phyloP scores from a whole-genome alignment of 2,329 filamentous ascomycete genomes.

The Aspergillus sojae region DNA sequence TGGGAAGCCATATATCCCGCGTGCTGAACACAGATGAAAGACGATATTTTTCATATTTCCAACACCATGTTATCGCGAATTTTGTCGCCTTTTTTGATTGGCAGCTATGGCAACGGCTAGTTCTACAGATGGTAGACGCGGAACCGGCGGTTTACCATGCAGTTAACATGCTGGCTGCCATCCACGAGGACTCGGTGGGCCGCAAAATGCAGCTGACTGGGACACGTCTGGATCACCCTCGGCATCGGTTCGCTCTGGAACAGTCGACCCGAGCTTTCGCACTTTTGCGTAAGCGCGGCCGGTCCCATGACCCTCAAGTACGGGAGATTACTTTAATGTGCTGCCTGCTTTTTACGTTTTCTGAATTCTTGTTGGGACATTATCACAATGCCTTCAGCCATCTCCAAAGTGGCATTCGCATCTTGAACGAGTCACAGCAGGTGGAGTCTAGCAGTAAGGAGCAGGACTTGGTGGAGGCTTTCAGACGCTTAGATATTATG shows the following conservation, averaged over 20 bases:
- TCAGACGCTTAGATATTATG: background rate
- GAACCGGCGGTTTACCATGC: conserved; percentile 11
- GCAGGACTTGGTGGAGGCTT: background rate
- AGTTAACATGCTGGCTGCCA: background rate
- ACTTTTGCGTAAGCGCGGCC: background rate
- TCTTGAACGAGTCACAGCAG: background rate
- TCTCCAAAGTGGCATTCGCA: background rate
- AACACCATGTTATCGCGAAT: background rate
- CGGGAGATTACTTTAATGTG: background rate
- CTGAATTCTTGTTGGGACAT: background rate
- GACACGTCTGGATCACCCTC: accelerated
- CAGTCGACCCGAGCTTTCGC: background rate
- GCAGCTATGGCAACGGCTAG: conserved; percentile 6
- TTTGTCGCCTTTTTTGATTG: conserved; percentile 4
- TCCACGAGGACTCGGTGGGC: background rate
- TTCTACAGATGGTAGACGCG: conserved; percentile 8
- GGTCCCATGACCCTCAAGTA: background rate
- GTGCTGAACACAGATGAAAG: conserved; percentile 34
- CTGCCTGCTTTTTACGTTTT: background rate
- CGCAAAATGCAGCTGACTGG: background rate
- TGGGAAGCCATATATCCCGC: background rate
- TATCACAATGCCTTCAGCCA: background rate
- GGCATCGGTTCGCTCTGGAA: background rate
- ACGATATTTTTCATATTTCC: conserved; percentile 15
- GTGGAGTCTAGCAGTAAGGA: background rate